Base-by-base conservation (phyloP, 257 asterid species). In the Primulina eburnea region DNA sequence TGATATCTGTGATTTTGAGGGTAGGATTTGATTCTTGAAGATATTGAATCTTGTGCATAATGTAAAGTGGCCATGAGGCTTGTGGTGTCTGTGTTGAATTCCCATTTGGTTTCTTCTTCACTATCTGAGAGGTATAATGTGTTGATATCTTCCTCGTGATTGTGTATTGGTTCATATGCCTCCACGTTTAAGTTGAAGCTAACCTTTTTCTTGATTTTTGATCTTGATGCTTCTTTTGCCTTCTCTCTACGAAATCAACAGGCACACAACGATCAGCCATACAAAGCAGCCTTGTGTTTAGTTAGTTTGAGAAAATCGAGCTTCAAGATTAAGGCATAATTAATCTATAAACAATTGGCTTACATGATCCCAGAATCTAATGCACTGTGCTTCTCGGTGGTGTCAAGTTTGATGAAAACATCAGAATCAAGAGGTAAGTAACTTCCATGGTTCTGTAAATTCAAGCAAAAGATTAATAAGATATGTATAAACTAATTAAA, bases 391-490 rank as follows among this genome's bases (percentile, higher is more conserved):
- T 75, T 74, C 64, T 76, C 83, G 40, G 35, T 30, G 55, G 40
- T 50, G 33, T 74, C 86, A 34, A 80, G 72, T 53, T 78, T 68
- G 67, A 64, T 65, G 1, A 76, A 20, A 72, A 69, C 80, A 68
- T 81, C 76, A 40, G 83, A 85, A 52, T 90, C 87, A 58, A 90
- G 84, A 75, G 90, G 88, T 35, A 83, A 84, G 79, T 90, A 90
- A 18, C 80, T 82, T 60, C 77, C 87, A 75, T 61, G 78, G 59
- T 73, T 79, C 95, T 90, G 68, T 38, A 65, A 70, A 60, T 26
- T 47, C 6, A 17, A 60, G 20, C 50, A 0, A 73, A 8, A 26
- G 18, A 35, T 17, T 16, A 43, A 40, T 40, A 6, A 18, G 10
- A 21, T 35, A 21, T 35, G 10, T 2, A 68, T 9, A 11, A 40